Evolutionary conservation across 2,329 filamentous ascomycete genomes (phyloP).

Genomic region (Aspergillus luchuensis): DNA sequence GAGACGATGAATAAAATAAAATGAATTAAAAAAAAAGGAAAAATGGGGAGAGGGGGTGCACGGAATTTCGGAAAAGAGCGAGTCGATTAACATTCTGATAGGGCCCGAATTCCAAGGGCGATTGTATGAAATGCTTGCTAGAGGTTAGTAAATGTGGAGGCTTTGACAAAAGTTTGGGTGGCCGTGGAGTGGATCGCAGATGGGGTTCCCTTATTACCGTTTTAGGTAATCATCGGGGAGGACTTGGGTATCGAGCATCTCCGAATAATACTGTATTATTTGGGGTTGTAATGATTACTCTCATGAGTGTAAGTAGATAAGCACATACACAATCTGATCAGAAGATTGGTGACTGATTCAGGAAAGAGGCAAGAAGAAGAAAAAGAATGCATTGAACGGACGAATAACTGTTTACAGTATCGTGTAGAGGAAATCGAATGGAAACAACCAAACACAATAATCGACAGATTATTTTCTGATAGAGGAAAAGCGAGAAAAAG

Average conservation of each 20-base stretch:
- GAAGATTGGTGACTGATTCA: too few relatives aligned
- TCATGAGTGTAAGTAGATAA: not conserved
- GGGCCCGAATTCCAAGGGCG: slow-evolving; percentile 3
- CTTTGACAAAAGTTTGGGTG: slow-evolving; percentile 12
- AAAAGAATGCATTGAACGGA: not conserved
- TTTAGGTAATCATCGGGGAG: not conserved
- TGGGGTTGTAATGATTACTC: not conserved
- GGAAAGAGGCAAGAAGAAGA: too few relatives aligned
- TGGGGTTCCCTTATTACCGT: not conserved
- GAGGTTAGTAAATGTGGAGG: slow-evolving; percentile 5
- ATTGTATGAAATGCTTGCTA: not conserved
- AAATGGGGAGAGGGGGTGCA: not conserved
- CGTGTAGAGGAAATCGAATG: not conserved
- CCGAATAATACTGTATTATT: not conserved
- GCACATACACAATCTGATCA: not conserved
- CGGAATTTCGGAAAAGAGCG: slow-evolving; percentile 8
- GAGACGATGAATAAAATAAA: not conserved
- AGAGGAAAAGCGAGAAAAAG: slow-evolving; percentile 10
- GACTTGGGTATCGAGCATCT: not conserved
- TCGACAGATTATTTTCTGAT: not conserved
- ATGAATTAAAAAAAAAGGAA: not conserved
- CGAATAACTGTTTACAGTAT: not conserved
- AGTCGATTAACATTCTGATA: slow-evolving; percentile 10
- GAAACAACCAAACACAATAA: not conserved
- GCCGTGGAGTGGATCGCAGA: not conserved